phyloP scores from a whole-genome alignment of 73 alveolate species.

The Tetrahymena elliotti region DNA sequence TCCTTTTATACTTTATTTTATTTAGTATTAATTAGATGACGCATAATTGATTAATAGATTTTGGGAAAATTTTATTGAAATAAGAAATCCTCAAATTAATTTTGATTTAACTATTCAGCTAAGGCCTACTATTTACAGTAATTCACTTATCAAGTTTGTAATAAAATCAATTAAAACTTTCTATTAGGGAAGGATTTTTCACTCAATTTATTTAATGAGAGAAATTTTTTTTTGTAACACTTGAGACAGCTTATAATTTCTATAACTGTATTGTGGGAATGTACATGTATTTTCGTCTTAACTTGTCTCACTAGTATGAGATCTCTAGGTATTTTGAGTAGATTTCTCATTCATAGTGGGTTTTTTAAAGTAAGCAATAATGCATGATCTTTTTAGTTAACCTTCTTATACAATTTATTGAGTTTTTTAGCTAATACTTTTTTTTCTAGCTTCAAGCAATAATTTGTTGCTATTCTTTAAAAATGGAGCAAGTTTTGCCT shows the following conservation, averaged over 20 bases:
- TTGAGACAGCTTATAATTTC: not conserved
- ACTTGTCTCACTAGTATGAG: not conserved
- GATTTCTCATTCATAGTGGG: not conserved
- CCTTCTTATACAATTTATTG: not conserved
- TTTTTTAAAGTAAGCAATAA: not conserved
- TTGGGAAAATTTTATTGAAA: not conserved
- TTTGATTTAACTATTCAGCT: not conserved
- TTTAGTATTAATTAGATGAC: not conserved
- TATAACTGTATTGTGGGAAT: not conserved
- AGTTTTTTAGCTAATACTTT: not conserved
- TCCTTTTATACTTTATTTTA: too few relatives aligned
- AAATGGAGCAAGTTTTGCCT: not conserved
- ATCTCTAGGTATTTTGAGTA: not conserved
- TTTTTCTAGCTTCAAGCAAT: not conserved
- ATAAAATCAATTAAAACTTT: too few relatives aligned
- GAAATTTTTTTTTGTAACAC: not conserved
- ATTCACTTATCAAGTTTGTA: not conserved
- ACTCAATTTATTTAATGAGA: not conserved
- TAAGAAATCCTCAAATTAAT: not conserved
- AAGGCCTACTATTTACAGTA: too few relatives aligned
- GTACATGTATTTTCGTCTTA: not conserved
- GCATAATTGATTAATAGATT: too few relatives aligned
- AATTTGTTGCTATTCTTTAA: not conserved
- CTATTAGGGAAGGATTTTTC: not conserved
- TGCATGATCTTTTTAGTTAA: not conserved